Evolutionary conservation across 75 land plant species (phyloP), one percentile per base, ranked within the genome.

Genomic region (Chamaecyparis obtusa): DNA sequence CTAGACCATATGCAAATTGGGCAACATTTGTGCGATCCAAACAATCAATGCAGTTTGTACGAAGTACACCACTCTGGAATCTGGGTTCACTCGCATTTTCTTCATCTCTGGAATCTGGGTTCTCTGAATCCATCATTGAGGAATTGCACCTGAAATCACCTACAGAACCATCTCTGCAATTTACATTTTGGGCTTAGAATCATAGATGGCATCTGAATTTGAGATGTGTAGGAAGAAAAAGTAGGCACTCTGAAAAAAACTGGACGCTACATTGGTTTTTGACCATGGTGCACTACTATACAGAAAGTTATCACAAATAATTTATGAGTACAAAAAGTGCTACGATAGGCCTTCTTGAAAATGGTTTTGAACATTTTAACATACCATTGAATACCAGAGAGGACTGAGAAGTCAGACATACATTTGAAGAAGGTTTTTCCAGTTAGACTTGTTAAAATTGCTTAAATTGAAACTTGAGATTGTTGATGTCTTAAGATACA

Each of bases 21-120:
- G 99, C 99, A 88, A 97, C 99, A 93, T 97, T 97, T 85, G 99
- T 98, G 11, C 99, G 95, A 88, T 98, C 99, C 91, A 98, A 92
- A 86, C 99, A 98, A 83, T 98, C 99, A 85, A 98, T 98, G 88
- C 99, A 98, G 55, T 98, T 98, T 35, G 99, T 98, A 43, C 99
- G 90, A 86, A 98, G 89, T 49, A 98, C 99, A 60, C 99, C 99
- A 91, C 94, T 95, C 85, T 97, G 99, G 80, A 89, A 94, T 32
- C 77, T 49, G 36, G 95, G 91, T 88, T 88, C 89, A 44, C 86
- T 87, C 46, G 84, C 64, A 78, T 85, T 86, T 76, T 78, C 71
- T 55, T 21, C 86, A 27, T 81, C 86, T 14, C 81, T 90, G 51
- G 51, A 49, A 49, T 49, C 51, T 49, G 51, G 51, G 51, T 37